Base-by-base conservation (phyloP, 2,329 filamentous ascomycete genomes). In the Fusarium sp. region DNA sequence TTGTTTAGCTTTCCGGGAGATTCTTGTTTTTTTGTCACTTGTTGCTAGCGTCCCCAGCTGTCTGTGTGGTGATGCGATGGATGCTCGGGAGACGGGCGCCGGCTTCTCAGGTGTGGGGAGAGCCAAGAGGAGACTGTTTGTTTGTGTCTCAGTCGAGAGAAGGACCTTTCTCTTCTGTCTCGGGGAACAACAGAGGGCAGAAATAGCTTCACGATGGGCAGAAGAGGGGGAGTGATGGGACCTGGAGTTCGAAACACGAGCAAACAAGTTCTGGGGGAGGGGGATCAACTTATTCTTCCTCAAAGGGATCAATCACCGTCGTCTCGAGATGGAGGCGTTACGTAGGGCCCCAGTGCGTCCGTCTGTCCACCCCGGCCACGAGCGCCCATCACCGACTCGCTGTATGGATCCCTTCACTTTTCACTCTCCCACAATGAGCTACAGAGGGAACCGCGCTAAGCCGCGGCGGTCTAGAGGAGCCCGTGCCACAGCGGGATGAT, bases 1-100 rank as follows among this genome's bases (percentile, higher is more conserved):
- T 68, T 60, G 65, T 60, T 56, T 43, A 56, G 60, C 43, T 68
- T 53, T 65, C 43, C 51, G 54, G 27, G 43, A 53, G 55, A 52
- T 68, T 68, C 66, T 68, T 68, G 66, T 68, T 68, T 68, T 68
- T 60, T 48, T 68, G 54, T 52, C 46, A 28, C 13, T 15, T 15
- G 23, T 28, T 28, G 28, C 60, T 68, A 68, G 66, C 65, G 65
- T 46, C 23, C 23, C 23, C 23, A 23, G 23, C 23, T 3, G 23
- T 23, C 65, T 68, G 58, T 8, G 54, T 23, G 41, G 65, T 68
- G 65, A 68, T 68, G 65, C 54, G 64, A 68, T 40, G 53, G 64
- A 68, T 40, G 53, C 50, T 67, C 39, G 59, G 62, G 65, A 63
- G 59, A 68, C 64, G 59, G 54, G 23, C 23, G 23, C 23, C 64